Base-by-base conservation (phyloP, 1,284 basidiomycete genomes). In the Ceratobasidium sp. region DNA sequence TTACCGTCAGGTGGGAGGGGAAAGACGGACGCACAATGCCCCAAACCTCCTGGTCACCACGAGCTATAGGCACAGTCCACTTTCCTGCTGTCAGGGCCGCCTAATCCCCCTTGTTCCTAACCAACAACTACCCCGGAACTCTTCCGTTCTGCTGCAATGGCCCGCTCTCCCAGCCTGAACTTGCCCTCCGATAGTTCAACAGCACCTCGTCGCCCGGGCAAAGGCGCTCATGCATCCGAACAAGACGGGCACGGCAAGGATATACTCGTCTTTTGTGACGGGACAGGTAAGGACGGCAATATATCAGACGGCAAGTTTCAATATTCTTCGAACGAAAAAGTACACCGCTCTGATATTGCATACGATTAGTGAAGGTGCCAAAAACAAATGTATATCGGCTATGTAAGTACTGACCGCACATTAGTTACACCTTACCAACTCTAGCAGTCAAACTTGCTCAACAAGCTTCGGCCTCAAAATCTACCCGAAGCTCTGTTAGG, bases 251-350 rank as follows among this genome's bases (percentile, higher is more conserved):
- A 4, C 1, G 61, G 46, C 59, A 74, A 65, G 42, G 42, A 61
- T 28, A 74, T 74, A 17, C 28, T 74, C 38, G 71, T 74, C 7
- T 74, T 74, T 54, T 74, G 71, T 23, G 71, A 74, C 26, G 71
- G 71, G 48, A 57, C 71, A n/a, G 71, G 59, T 15, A 74, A 74
- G 26, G 71, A 74, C 23, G 71, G 71, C 1, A 38, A 13, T 10
- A 4, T 17, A 23, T n/a, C 23, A 7, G 20, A 33, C 62, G 28
- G 71, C 65, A 48, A 38, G 46, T 52, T n/a, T n/a, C n/a, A n/a
- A n/a, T n/a, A n/a, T n/a, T n/a, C n/a, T n/a, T n/a, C n/a, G n/a
- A n/a, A n/a, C n/a, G n/a, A n/a, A n/a, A n/a, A n/a, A n/a, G n/a
- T n/a, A n/a, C n/a, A n/a, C n/a, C n/a, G n/a, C n/a, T n/a, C n/a